Base-by-base conservation (phyloP, 164 flowering plant genomes). In the Buxus sempervirens region DNA sequence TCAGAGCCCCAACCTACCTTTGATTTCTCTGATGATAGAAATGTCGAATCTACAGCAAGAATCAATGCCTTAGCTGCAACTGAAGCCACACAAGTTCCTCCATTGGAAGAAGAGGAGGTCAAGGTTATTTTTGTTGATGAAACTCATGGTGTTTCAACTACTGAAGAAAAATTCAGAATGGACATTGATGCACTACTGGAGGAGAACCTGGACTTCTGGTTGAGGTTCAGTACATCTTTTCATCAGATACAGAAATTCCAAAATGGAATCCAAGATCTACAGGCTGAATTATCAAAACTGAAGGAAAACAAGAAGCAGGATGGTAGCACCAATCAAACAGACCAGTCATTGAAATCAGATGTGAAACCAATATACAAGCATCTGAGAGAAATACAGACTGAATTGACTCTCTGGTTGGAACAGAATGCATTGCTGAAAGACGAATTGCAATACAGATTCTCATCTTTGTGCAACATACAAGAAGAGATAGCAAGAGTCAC, bases 171-270 rank as follows among this genome's bases (percentile, higher is more conserved):
- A 45, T 82, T 89, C 67, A 63, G 96, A 58, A 73, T 57, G 68
- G 70, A 73, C 64, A 88, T 89, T 16, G 96, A 89, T 60, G 85
- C 77, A 64, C 69, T 89, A 21, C 78, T 89, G 20, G 95, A 87
- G 73, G 83, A 84, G 73, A 89, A 88, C 77, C 72, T 85, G n/a
- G 81, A 81, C 64, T 86, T 86, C 82, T 88, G 88, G 92, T 70
- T 86, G 32, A 82, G 84, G 64, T 87, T 86, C 77, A 86, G 90
- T 75, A 70, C 84, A 49, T 62, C 87, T 23, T 86, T 84, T 54
- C 80, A 79, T 58, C 83, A 85, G 69, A 77, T 89, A 58, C 90
- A 88, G 69, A 84, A 83, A 54, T 88, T 82, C 72, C 86, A 82
- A 45, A 80, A 84, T 10, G 73, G 54, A 66, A 75, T 83, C 2